Base-by-base conservation (phyloP, 73 alveolate genomes). In the Paramecium primaurelia region DNA sequence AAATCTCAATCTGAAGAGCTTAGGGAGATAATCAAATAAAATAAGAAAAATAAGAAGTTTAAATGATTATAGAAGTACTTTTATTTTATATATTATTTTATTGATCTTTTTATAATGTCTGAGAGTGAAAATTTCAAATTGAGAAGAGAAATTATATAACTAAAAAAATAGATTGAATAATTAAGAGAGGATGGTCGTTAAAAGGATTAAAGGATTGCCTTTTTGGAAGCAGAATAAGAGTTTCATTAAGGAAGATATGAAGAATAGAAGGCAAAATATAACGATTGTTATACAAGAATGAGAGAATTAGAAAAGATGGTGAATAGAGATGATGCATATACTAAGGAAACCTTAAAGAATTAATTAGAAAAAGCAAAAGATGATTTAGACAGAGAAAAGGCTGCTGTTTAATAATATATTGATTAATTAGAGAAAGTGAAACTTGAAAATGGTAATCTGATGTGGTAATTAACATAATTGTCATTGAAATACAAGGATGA, bases 41-140 rank as follows among this genome's bases (percentile, higher is more conserved):
- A 75, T 75, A 75, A 34, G 20, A 34, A 20, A 20, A 36, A 28
- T 12, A 68, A 68, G 49, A 68, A 36, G 28, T 34, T 34, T 11
- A 38, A 38, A 38, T 75, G 88, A 75, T 4, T 68, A 25, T 68
- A 68, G 69, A 16, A 40, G 49, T 54, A 54, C 69, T 54, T 4
- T 18, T 54, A 54, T 18, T 49, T 54, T 54, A 25, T n/a, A 6
- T 54, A 64, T 64, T 9, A 5, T 64, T 1, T 32, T 64, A 2
- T 28, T 25, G 20, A 25, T 64, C 10, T 20, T 18, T 54, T 4
- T 4, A 68, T 5, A 10, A 73, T 73, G 64, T 37, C 60, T 36
- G 87, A 37, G 10, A 34, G 37, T 73, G 87, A 73, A 37, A 73
- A 73, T 73, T 73, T 73, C 87, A 73, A 73, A 73, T 40, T 73